Evolutionary conservation across 2,329 filamentous ascomycete genomes (phyloP), one percentile per base, ranked within the genome.

Genomic region (Hymenoscyphus fructigenus): DNA sequence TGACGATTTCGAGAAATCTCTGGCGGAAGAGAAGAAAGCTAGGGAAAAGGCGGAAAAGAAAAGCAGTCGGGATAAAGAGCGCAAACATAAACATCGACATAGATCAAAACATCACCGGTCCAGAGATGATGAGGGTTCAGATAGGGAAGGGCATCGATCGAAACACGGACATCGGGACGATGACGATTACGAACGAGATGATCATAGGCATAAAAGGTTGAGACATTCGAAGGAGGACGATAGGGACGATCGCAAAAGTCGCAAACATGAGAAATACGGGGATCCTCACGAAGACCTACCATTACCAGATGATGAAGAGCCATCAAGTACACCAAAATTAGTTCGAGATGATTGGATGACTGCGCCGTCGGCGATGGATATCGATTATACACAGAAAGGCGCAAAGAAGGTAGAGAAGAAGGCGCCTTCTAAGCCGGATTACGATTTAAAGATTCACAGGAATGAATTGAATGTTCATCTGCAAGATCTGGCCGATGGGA

Each of bases 341-440:
- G 84, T 88, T 70, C 87, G 96, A 68, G 95, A 98, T 76, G 86
- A 90, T 0, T 99, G 96, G 93, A 99, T 99, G 95, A 89, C 93
- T 66, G 90, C 90, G 0, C 93, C 94, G 0, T 91, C 91, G 0
- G 87, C 89, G 0, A 79, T 96, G 41, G 89, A 93, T 61, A 82
- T 98, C 64, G 93, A 98, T 74, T 97, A 96, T 75, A 84, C 92
- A 60, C 85, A 91, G 74, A 83, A 85, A 66, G 81, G 79, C 3
- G 78, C 78, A 1, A 83, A 84, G 67, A 87, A 86, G 66, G 76
- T 79, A 6, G 87, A 88, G 69, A 80, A 80, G 38, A 59, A 65
- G 47, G 61, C 68, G n/a, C 66, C 70, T 20, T 65, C 67, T 34
- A 73, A 73, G 55, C 72, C 73, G 5, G 75, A 76, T 59, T 74